Percentiles rank a stretch among this genome's conserved stretches.
Evolutionary conservation across 495 filamentous ascomycete genomes (phyloP).

Genomic region (Neurospora sublineolata): DNA sequence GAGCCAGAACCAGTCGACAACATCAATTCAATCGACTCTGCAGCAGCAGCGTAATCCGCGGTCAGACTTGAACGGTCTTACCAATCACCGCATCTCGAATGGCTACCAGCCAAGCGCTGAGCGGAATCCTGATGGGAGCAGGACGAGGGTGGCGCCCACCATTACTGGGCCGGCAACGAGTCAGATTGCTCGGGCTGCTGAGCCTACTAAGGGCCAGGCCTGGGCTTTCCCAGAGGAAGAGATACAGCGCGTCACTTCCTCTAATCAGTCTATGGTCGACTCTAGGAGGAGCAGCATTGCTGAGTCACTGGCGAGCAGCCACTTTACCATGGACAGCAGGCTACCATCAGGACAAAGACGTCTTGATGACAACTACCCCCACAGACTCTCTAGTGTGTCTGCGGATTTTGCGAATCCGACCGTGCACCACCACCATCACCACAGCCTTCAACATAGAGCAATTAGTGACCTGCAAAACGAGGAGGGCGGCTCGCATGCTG

Average conservation of each 20-base stretch:
- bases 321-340: constrained; percentile 55
- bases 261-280: constrained; percentile 45
- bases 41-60: constrained; percentile 43
- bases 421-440: constrained; percentile 71
- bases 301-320: constrained; percentile 61
- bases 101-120: constrained; percentile 46
- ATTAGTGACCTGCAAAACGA: constrained; percentile 55
- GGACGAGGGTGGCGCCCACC: constrained; percentile 54
- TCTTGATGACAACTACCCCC: constrained; percentile 41
- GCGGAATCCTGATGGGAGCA: constrained; percentile 42
- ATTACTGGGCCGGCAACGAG: constrained; percentile 69
- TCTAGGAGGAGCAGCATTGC: constrained; percentile 63
- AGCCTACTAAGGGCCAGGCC: constrained; percentile 69
- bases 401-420: constrained; percentile 23
- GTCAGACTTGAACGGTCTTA: constrained; percentile 25
- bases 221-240: constrained; percentile 77
- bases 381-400: constrained; percentile 21
- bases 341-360: constrained; percentile 62
- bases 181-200: constrained; percentile 66
- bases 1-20: constrained; percentile 65
- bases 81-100: constrained; percentile 49
- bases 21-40: constrained; percentile 50
- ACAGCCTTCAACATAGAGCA: constrained; percentile 64
- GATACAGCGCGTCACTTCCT: constrained; percentile 35
- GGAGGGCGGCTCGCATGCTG: constrained; percentile 37